A percentile compares a stretch with the other conserved stretches of the same genome.
Evolutionary conservation across 2,329 filamentous ascomycete species (phyloP).

Genomic region (Diplocarpon rosae): DNA sequence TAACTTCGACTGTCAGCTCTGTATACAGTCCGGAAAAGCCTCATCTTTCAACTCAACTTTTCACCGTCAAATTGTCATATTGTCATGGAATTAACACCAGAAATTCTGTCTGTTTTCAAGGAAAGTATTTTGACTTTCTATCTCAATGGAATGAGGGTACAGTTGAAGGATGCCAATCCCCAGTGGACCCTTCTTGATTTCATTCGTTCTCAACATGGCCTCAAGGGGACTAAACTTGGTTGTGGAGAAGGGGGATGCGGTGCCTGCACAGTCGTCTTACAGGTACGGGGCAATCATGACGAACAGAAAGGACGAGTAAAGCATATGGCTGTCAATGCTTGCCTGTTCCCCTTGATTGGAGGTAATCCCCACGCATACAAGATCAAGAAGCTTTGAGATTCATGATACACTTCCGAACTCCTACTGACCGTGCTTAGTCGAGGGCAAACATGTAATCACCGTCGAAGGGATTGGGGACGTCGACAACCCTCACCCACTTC

Average conservation of each 20-base stretch:
- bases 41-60: background rate
- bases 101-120: constrained; percentile 15
- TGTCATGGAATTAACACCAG: constrained; percentile 14
- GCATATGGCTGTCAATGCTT: constrained; percentile 91
- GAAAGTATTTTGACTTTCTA: constrained; percentile 65
- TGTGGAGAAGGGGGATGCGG: constrained; percentile 94
- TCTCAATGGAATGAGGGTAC: constrained; percentile 80
- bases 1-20: background rate
- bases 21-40: background rate
- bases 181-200: constrained; percentile 88
- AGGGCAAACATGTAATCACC: constrained; percentile 95
- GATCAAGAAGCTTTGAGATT: too few species aligned
- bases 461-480: constrained; percentile 87
- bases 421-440: constrained; percentile 40
- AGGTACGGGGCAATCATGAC: constrained; percentile 52
- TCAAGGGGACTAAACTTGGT: constrained; percentile 90
- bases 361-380: constrained; percentile 8
- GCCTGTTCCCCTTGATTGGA: constrained; percentile 38
- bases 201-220: constrained; percentile 60
- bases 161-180: constrained; percentile 77
- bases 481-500: constrained; percentile 73
- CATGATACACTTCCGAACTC: too few species aligned
- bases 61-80: background rate
- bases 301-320: constrained; percentile 65
- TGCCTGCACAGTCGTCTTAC: constrained; percentile 85